Evolutionary conservation across 768 basidiomycete genomes (phyloP).

Genomic region (Lentinula sp.): DNA sequence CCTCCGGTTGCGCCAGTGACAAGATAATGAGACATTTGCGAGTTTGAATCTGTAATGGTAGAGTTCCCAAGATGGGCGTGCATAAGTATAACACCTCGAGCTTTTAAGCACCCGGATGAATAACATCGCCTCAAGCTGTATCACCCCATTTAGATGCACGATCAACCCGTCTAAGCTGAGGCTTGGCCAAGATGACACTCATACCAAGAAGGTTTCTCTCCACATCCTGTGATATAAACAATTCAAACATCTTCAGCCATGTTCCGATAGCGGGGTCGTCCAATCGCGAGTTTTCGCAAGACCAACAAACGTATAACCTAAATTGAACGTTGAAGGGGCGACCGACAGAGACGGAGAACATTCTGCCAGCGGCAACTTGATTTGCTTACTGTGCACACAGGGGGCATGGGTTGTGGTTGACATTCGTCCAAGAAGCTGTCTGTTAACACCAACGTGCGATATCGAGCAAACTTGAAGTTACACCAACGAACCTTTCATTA

Average conservation of each 20-base stretch:
- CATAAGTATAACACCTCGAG: not conserved
- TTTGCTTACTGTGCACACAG: too few species aligned
- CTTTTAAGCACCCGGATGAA: not conserved
- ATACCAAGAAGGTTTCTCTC: too few species aligned
- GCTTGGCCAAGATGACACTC: not conserved
- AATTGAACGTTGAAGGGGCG: too few species aligned
- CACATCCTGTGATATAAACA: too few species aligned
- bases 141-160: not conserved
- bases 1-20: conserved; percentile 14
- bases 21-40: conserved; percentile 12
- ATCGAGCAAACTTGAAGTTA: not conserved
- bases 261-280: too few species aligned
- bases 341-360: too few species aligned
- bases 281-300: too few species aligned
- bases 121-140: not conserved
- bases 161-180: not conserved
- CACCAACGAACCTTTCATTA: too few species aligned
- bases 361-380: too few species aligned
- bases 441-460: not conserved
- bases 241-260: too few species aligned
- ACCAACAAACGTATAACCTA: too few species aligned
- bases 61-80: not conserved
- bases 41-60: not conserved
- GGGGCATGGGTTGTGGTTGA: not conserved
- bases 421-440: not conserved